phyloP scores from a whole-genome alignment of 2,329 filamentous ascomycete genomes.

The Trichoderma simmonsii region DNA sequence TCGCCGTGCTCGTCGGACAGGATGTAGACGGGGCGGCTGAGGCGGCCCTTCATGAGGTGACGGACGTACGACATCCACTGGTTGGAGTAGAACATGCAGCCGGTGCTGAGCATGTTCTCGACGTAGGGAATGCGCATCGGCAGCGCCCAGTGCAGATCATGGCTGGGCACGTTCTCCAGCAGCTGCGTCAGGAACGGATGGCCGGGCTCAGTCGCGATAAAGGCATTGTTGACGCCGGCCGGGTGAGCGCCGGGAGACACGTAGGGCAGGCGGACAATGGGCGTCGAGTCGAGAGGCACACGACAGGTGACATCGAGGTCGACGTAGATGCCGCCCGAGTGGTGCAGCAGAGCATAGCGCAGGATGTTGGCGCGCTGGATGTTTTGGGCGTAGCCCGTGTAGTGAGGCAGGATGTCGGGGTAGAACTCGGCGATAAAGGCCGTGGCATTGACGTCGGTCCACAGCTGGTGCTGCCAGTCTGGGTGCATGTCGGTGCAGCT shows the following conservation, averaged over 20 bases:
- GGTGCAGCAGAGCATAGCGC: constrained; percentile 25
- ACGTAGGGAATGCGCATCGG: constrained; percentile 28
- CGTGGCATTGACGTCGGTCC: constrained; percentile 27
- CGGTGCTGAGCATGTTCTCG: constrained; percentile 29
- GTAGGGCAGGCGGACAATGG: constrained; percentile 23
- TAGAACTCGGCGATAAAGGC: constrained; percentile 24
- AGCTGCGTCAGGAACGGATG: constrained; percentile 23
- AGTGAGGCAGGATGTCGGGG: constrained; percentile 25
- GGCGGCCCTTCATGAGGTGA: constrained; percentile 13
- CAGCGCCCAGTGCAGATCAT: constrained; percentile 26
- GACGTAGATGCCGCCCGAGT: constrained; percentile 27
- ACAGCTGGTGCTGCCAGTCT: constrained; percentile 25
- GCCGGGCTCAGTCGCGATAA: constrained; percentile 22
- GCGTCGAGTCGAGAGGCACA: constrained; percentile 22
- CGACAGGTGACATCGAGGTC: constrained; percentile 27
- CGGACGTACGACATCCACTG: constrained; percentile 26
- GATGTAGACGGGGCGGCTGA: constrained; percentile 15
- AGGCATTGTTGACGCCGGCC: constrained; percentile 27
- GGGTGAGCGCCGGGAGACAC: constrained; percentile 25
- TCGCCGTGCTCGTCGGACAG: constrained; percentile 22
- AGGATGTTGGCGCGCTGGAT: constrained; percentile 27
- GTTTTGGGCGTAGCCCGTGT: constrained; percentile 23
- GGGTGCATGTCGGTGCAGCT: constrained; percentile 24
- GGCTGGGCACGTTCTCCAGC: constrained; percentile 22
- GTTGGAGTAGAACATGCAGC: constrained; percentile 29